Base-by-base conservation (phyloP, 2,329 filamentous ascomycete species). In the Bipolaris cookei region DNA sequence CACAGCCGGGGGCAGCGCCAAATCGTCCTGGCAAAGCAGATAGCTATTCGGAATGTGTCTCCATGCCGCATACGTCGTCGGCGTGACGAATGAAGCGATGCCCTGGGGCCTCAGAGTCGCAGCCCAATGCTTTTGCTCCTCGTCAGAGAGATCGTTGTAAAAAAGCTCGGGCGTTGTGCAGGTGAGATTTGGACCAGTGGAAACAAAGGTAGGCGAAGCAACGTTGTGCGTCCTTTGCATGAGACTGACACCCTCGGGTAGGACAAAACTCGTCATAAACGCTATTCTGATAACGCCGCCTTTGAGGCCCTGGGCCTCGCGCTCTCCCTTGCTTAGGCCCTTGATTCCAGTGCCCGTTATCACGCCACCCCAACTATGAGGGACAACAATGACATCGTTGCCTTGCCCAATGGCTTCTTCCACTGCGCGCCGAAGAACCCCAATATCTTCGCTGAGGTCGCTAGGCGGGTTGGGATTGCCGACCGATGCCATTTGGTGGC, bases 321-420 rank as follows among this genome's bases (percentile, higher is more conserved):
- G 65, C 42, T 77, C 71, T 32, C 62, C 58, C 46, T 77, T 75
- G 5, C 69, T 63, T 6, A 78, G 59, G 0, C 76, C 78, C 11
- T 71, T 69, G 0, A 74, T 60, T 4, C 73, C 74, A 55, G 78
- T 72, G 4, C 71, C 69, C 6, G 72, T 75, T 1, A 80, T 68
- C 1, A 79, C 66, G 13, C 80, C 80, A n/a, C 77, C 76, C 67
- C 80, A 81, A 2, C 77, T 81, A 59, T 83, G 80, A 4, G 75
- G 70, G 4, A 78, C 62, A 2, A 82, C 72, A 0, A 82, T 62
- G 13, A 82, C 73, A 25, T 81, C 70, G 43, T 78, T 77, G 11
- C 61, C 62, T 14, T 76, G 58, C 14, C 76, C 74, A 7, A 80
- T 76, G 4, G 80, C 73, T 4, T 62, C 49, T 13, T 73, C 62